Evolutionary conservation across 2,329 filamentous ascomycete genomes (phyloP).

Genomic region (Verruconis gallopava): DNA sequence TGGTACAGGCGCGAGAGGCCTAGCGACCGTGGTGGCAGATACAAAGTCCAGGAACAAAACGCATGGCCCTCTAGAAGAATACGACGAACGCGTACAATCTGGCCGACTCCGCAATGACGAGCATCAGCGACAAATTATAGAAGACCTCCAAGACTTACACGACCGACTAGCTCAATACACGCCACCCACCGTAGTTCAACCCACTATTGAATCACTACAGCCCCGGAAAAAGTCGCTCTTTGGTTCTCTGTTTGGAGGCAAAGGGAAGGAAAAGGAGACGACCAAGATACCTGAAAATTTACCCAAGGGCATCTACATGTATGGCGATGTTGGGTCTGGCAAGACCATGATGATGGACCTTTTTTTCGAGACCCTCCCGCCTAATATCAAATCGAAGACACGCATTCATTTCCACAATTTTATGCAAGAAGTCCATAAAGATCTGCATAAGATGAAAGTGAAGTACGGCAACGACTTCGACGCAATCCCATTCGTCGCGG

Average conservation of each 20-base stretch:
- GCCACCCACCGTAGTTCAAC: constrained; percentile 62
- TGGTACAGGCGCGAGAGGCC: no score
- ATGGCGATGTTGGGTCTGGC: constrained; percentile 89
- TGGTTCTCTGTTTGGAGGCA: constrained; percentile 46
- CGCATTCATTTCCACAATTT: constrained; percentile 99
- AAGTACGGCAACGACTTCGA: constrained; percentile 80
- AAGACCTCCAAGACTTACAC: constrained; percentile 78
- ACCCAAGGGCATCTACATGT: constrained; percentile 85
- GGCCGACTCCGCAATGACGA: constrained; percentile 74
- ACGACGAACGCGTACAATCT: constrained; percentile 64
- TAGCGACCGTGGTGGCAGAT: neutral
- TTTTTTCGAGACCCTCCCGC: constrained; percentile 84
- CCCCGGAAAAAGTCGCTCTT: constrained; percentile 42
- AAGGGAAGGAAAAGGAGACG: constrained; percentile 24
- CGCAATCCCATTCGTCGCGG: constrained; percentile 80
- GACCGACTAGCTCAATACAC: constrained; percentile 64
- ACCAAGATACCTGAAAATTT: constrained; percentile 55
- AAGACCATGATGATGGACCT: constrained; percentile 99
- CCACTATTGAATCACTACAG: constrained; percentile 57
- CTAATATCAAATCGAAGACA: constrained; percentile 67
- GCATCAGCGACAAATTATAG: constrained; percentile 84
- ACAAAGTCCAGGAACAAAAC: constrained; percentile 3
- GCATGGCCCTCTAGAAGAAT: constrained; percentile 69
- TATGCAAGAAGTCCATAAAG: constrained; percentile 94
- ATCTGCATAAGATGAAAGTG: constrained; percentile 83